A percentile compares a stretch with the other conserved stretches of the same genome.
These are phyloP conservation scores for Hanseniaspora clermontiae DNA, from an alignment of 805 yeast genomes.

Conservation along the genomic window DNA sequence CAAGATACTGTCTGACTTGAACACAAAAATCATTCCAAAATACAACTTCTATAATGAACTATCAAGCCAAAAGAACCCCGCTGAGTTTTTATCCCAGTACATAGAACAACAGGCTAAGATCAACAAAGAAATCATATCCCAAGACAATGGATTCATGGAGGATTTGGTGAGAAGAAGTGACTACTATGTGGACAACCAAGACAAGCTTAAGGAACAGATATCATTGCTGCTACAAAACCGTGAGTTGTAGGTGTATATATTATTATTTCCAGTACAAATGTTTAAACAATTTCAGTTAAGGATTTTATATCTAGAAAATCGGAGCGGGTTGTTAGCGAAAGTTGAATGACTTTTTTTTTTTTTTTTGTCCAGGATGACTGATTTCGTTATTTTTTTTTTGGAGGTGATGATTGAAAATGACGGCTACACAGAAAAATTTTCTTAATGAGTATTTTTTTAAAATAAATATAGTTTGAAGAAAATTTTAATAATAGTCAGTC, in stretches of 20 bases:
- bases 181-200: slow-evolving; percentile 56
- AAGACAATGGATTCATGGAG: slow-evolving; percentile 83
- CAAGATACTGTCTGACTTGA: slow-evolving; percentile 39
- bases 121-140: slow-evolving; percentile 70
- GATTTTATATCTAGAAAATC: no score
- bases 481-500: background rate
- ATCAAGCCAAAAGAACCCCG: slow-evolving; percentile 51
- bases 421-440: background rate
- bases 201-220: slow-evolving; percentile 63
- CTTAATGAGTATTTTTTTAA: no score
- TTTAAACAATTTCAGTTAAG: background rate
- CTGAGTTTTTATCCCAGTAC: slow-evolving; percentile 58
- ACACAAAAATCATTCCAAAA: slow-evolving; percentile 41
- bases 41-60: slow-evolving; percentile 67
- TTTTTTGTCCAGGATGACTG: background rate
- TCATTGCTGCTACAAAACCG: slow-evolving; percentile 49
- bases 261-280: background rate
- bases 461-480: background rate
- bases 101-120: slow-evolving; percentile 61
- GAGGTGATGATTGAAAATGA: background rate
- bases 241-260: slow-evolving; percentile 20
- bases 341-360: background rate
- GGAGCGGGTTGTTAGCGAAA: background rate
- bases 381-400: background rate
- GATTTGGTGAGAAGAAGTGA: slow-evolving; percentile 75